phyloP scores from a whole-genome alignment of 2,329 filamentous ascomycete genomes.

The Domatiomyces globalis region DNA sequence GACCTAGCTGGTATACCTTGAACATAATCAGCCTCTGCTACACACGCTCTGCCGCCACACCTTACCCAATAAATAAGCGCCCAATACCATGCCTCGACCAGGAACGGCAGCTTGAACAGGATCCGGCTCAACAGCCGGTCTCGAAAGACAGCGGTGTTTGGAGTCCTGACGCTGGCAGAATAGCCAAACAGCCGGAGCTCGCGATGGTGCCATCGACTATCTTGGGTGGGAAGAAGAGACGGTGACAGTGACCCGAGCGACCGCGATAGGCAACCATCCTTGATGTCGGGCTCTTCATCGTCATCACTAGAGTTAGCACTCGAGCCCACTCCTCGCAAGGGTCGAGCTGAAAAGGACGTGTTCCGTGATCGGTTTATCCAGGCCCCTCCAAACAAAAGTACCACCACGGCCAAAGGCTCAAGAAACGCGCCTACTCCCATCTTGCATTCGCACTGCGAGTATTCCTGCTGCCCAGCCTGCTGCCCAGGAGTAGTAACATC shows the following conservation, averaged over 20 bases:
- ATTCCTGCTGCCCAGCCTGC: background rate
- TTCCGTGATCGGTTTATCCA: constrained; percentile 43
- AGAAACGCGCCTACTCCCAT: constrained; percentile 46
- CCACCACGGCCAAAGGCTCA: constrained; percentile 48
- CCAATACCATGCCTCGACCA: constrained; percentile 67
- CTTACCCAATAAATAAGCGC: constrained; percentile 56
- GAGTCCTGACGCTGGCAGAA: constrained; percentile 38
- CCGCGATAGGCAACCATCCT: constrained; percentile 7
- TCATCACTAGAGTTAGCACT: constrained; percentile 3
- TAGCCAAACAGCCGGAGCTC: constrained; percentile 34
- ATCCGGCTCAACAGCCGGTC: constrained; percentile 49
- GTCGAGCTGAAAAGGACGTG: constrained; percentile 19
- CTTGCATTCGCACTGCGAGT: background rate
- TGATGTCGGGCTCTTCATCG: constrained; percentile 7
- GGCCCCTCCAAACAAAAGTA: constrained; percentile 46
- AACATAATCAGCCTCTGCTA: background rate
- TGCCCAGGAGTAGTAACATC: background rate
- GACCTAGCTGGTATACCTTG: constrained; percentile 59
- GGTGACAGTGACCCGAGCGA: constrained; percentile 25
- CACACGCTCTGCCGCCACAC: background rate
- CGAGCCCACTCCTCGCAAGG: constrained; percentile 11
- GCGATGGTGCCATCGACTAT: constrained; percentile 38
- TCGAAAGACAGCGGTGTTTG: constrained; percentile 48
- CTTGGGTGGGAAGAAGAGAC: constrained; percentile 28
- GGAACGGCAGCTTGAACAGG: constrained; percentile 53